These are phyloP conservation scores for Boechera stricta DNA, from an alignment of 345 rosid genomes.

Conservation along the genomic window DNA sequence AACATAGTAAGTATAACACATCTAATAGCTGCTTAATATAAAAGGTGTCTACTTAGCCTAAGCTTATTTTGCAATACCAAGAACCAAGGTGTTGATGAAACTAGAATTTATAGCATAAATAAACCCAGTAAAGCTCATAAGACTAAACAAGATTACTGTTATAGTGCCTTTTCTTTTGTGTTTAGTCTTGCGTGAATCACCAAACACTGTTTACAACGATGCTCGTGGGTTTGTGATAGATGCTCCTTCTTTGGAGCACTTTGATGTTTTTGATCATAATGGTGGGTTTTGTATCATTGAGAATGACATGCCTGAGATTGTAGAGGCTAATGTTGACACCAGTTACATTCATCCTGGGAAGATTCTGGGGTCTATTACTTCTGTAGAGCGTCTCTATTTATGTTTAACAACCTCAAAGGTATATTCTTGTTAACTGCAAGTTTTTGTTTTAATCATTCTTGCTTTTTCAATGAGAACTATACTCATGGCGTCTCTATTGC, in stretches of 20 bases:
- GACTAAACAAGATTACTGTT: neutral
- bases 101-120: neutral
- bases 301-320: neutral
- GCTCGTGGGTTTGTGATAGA: neutral
- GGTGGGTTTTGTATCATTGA: neutral
- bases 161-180: too few relatives aligned
- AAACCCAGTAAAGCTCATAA: constrained; percentile 3
- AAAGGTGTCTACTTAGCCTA: neutral
- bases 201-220: too few relatives aligned
- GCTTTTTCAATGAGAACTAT: neutral
- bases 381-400: neutral
- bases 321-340: neutral
- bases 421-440: too few relatives aligned
- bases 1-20: neutral
- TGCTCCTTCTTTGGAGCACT: neutral
- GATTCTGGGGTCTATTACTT: neutral
- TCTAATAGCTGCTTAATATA: neutral
- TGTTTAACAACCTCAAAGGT: neutral
- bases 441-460: too few relatives aligned
- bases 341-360: too few relatives aligned
- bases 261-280: rapidly evolving
- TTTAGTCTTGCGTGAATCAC: too few relatives aligned
- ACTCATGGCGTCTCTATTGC: neutral
- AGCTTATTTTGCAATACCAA: neutral
- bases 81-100: neutral